Base-by-base conservation (phyloP, 2,329 filamentous ascomycete species). In the Chaetomium strumarium region DNA sequence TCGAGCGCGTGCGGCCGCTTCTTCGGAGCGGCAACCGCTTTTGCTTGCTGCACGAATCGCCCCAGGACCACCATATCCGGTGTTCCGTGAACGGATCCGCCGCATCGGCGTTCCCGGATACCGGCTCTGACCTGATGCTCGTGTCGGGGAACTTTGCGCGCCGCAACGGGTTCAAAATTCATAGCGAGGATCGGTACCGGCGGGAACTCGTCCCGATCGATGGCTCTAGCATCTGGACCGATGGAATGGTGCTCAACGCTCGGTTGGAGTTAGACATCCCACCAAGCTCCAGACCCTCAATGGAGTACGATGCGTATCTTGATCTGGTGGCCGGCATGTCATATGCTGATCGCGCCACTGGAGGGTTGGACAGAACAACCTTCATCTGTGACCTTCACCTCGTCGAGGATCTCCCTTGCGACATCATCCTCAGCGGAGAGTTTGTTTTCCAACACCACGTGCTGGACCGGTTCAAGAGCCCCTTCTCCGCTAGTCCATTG, bases 361-460 rank as follows among this genome's bases (percentile, higher is more conserved):
- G n/a, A n/a, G n/a, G n/a, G n/a, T n/a, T n/a, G 6, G 24, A 46
- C 16, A 39, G 40, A 42, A 11, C 42, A 9, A 40, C 24, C 7
- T 51, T 51, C 24, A 41, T 49, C 34, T 53, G 51, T 29, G 51
- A 53, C 36, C 46, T 53, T 8, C 46, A 53, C 34, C 45, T 53
- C 13, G 16, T 53, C 16, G 44, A 52, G n/a, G 40, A 49, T 24
- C 51, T 53, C 4, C 46, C 51, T 10, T 45, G 36, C 38, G 51
- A 53, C 40, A 53, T 53, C 33, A 49, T 49, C 33, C 37, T 53
- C 12, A 53, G 51, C 40, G 39, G 24, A 20, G 46, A 53, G 11
- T 53, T 53, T 41, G 41, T 53, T 40, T 45, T 54, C 19, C 16
- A 46, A 3, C 40, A 51, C 30, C 16, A 41, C 4, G 42, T 51